phyloP scores from a whole-genome alignment of 164 flowering plant species.

The Sextonia rubra region DNA sequence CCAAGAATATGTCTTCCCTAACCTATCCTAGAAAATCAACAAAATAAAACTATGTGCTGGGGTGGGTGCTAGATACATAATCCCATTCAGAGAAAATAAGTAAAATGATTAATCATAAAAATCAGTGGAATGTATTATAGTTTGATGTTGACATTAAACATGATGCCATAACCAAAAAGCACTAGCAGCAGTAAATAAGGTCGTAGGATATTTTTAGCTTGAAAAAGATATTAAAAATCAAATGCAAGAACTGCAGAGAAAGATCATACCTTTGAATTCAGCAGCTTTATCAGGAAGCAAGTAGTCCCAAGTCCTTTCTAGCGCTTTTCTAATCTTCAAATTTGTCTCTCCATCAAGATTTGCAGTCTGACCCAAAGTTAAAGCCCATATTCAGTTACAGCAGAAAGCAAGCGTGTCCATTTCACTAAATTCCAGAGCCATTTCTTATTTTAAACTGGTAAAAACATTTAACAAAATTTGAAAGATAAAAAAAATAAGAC shows the following conservation, averaged over 20 bases:
- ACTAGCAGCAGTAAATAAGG: neutral
- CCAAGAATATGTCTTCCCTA: too few species aligned
- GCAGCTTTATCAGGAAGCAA: constrained; percentile 76
- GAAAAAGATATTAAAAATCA: neutral
- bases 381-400: neutral
- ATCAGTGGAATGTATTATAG: neutral
- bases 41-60: neutral
- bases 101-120: neutral
- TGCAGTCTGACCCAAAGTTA: constrained; percentile 56
- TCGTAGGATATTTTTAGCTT: neutral
- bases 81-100: neutral
- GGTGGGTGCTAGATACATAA: too few species aligned
- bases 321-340: constrained; percentile 93
- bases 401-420: neutral
- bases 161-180: neutral
- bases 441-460: neutral
- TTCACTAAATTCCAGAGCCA: neutral
- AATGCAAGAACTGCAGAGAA: neutral
- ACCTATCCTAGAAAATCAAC: neutral
- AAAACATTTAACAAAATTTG: neutral
- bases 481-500: neutral
- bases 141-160: neutral
- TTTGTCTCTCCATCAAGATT: constrained; percentile 98
- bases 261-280: constrained; percentile 69
- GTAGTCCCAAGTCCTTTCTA: constrained; percentile 97